These are phyloP conservation scores for Trichoderma parareesei DNA, from an alignment of 495 filamentous ascomycete genomes.

Conservation along the genomic window DNA sequence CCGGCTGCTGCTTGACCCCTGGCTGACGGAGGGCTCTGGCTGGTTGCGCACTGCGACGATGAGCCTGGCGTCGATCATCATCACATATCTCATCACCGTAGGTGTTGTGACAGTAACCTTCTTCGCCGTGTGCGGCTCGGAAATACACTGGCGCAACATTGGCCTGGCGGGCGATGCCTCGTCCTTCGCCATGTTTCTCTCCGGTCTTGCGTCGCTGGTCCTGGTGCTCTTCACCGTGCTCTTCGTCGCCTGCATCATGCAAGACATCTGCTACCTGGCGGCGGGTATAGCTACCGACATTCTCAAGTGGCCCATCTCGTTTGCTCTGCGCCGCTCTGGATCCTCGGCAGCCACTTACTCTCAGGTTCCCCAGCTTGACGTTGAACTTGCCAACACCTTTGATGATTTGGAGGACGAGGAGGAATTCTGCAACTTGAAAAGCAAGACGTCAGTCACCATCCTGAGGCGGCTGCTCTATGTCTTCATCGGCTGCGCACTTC, in stretches of 20 bases:
- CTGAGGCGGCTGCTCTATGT: neutral
- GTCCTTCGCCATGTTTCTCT: neutral
- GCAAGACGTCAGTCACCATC: neutral
- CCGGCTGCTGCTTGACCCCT: constrained; percentile 1
- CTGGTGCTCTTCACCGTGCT: constrained; percentile 2
- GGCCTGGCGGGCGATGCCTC: constrained; percentile 7
- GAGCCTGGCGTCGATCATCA: neutral
- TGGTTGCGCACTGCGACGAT: neutral
- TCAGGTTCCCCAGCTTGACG: neutral
- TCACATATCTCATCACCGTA: neutral
- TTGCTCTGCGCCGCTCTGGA: neutral
- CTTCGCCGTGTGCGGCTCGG: neutral
- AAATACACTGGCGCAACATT: constrained; percentile 11
- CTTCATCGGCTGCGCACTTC: neutral
- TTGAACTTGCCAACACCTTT: neutral
- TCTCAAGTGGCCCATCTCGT: neutral
- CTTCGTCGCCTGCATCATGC: constrained; percentile 8
- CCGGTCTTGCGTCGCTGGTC: neutral
- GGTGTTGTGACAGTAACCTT: neutral
- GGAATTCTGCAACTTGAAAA: neutral
- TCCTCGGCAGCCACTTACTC: neutral
- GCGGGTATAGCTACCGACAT: neutral
- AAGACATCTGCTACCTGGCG: neutral
- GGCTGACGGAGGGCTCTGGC: neutral
- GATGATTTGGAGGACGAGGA: neutral